Evolutionary conservation across 1,139 yeast species (phyloP), one percentile per base, ranked within the genome.

Genomic region (Cylindricascospora bacillispora): DNA sequence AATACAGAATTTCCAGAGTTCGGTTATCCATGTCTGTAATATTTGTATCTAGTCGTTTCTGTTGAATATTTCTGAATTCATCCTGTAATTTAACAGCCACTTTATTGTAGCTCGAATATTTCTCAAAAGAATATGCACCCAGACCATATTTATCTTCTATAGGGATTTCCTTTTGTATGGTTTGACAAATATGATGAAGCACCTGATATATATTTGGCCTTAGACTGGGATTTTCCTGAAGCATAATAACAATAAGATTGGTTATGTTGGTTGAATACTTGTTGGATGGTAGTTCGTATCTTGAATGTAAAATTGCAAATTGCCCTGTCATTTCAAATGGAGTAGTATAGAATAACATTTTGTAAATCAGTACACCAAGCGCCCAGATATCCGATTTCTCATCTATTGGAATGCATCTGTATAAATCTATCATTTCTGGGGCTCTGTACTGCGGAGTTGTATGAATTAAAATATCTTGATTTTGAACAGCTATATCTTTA

Each of bases 321-420:
- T 71, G 79, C 13, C 82, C 82, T n/a, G 77, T 73, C 52, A 70
- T 69, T 56, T 89, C 98, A 55, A 89, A 89, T 1, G 98, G 98
- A 0, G 98, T 89, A 1, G 85, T 85, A 54, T 82, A 89, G 57
- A 81, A 89, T 52, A 97, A 81, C 34, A 89, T 61, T 54, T 92
- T 89, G 62, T 86, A 89, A 32, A 89, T 62, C 42, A 92, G 80
- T 17, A 86, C 73, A 9, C 98, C 98, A 35, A 89, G 60, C 1
- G 98, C 98, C 98, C 98, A 89, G 19, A 89, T 75, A 56, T 89
- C 98, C 38, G 86, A 73, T 53, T 89, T 89, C 49, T 89, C 97
- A 56, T 86, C 93, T 37, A 89, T 80, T 4, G 97, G 93, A 37
- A 78, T 67, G 3, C 92, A 82, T 38, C 80, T 67, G 39, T 78